phyloP scores from a whole-genome alignment of 352 stramenopile species.

The Globisporangium abappressorium region DNA sequence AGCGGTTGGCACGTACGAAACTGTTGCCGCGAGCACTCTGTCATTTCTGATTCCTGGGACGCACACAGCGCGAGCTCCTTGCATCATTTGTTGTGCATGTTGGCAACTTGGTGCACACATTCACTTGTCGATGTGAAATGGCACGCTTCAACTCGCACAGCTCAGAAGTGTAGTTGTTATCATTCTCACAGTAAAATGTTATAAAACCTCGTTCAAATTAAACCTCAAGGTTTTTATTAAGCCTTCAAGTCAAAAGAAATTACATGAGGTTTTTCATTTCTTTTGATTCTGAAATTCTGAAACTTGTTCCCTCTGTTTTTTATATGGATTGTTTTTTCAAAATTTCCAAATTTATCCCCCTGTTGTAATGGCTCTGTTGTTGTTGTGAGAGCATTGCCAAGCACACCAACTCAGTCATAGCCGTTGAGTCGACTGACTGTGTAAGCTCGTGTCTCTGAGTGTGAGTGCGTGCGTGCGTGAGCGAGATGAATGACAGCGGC shows the following conservation, averaged over 20 bases:
- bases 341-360: too few species aligned
- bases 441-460: neutral
- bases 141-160: neutral
- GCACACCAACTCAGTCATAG: neutral
- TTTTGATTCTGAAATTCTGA: neutral
- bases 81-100: neutral
- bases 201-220: neutral
- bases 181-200: neutral
- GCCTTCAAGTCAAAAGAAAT: too few species aligned
- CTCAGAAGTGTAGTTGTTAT: neutral
- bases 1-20: neutral
- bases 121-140: too few species aligned
- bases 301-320: too few species aligned
- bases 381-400: neutral
- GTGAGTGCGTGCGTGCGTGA: constrained; percentile 10
- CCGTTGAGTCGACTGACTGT: neutral
- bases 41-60: neutral
- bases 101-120: too few species aligned
- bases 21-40: neutral
- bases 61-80: neutral
- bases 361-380: too few species aligned
- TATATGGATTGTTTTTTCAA: too few species aligned
- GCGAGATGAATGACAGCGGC: constrained; percentile 47
- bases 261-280: too few species aligned
- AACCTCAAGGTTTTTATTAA: neutral